phyloP scores from a whole-genome alignment of 345 rosid genomes.

The Trapa incisa region DNA sequence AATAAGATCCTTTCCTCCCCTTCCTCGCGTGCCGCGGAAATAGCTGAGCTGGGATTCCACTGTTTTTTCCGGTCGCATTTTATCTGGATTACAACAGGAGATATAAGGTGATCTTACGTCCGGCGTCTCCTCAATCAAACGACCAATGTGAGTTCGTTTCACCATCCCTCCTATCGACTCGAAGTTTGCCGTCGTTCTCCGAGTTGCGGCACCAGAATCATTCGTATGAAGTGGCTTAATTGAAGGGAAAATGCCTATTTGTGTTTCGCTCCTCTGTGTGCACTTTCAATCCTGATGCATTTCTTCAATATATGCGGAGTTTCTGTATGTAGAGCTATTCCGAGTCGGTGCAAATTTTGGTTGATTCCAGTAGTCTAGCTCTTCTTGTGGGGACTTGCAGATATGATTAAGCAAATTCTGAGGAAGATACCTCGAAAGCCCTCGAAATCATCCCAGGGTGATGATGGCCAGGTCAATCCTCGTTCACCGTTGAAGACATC shows the following conservation, averaged over 20 bases:
- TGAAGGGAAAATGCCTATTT: not conserved
- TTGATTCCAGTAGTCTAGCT: not conserved
- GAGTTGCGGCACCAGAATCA: not conserved
- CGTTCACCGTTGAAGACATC: conserved; percentile 7
- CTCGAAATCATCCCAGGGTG: conserved; percentile 48
- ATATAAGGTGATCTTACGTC: not conserved
- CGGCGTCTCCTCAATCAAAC: not conserved
- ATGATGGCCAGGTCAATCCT: conserved; percentile 16
- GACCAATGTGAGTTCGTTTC: conserved; percentile 3
- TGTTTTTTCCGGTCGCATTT: not conserved
- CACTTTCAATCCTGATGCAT: not conserved
- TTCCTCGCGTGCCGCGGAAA: not conserved
- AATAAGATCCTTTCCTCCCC: not conserved
- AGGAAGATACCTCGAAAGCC: conserved; percentile 83
- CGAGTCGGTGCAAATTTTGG: not conserved
- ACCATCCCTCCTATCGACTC: not conserved
- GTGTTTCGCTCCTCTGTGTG: not conserved
- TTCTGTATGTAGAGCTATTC: not conserved
- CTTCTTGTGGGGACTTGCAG: not conserved
- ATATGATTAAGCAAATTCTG: conserved; percentile 70
- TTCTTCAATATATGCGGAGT: no score
- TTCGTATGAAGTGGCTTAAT: not conserved
- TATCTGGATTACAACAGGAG: not conserved
- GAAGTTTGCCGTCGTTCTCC: not conserved
- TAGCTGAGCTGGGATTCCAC: not conserved